These are phyloP conservation scores for Phytophthora hybrid DNA, from an alignment of 352 stramenopile species.

Conservation along the genomic window DNA sequence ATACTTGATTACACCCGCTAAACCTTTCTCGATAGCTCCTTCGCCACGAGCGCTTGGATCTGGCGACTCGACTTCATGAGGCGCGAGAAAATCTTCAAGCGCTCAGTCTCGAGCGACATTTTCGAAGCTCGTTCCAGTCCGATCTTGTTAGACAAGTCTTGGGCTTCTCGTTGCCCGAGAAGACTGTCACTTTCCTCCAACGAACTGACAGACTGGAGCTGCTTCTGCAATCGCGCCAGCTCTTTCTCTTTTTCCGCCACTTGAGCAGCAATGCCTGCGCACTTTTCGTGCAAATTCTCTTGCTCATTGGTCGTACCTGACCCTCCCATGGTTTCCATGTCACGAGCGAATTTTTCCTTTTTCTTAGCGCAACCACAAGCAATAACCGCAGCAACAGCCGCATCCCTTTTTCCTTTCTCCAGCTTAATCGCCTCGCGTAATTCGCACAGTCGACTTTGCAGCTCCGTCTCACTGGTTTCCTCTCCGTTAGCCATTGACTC, in stretches of 20 bases:
- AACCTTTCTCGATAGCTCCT: conserved; percentile 4
- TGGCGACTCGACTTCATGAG: conserved; percentile 40
- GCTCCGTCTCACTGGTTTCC: conserved; percentile 21
- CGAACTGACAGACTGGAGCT: conserved; percentile 23
- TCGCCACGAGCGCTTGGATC: conserved; percentile 23
- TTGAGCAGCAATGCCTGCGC: conserved; percentile 27
- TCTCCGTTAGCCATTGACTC: conserved; percentile 26
- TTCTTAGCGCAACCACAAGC: conserved; percentile 3
- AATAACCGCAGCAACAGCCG: conserved; percentile 48
- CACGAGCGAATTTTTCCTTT: background rate
- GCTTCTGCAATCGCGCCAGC: conserved; percentile 22
- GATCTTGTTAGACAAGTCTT: conserved; percentile 32
- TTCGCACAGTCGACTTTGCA: conserved; percentile 36
- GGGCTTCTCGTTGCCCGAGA: conserved; percentile 14
- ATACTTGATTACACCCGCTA: background rate
- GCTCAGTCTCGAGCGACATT: conserved; percentile 26
- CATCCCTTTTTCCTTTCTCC: conserved; percentile 35
- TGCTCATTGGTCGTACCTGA: background rate
- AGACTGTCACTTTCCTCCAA: conserved; percentile 10
- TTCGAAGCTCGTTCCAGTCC: conserved; percentile 28
- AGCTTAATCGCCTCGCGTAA: conserved; percentile 39
- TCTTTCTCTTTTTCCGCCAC: conserved; percentile 30
- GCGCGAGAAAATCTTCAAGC: conserved; percentile 34
- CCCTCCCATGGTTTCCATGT: conserved; percentile 5
- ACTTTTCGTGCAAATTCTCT: conserved; percentile 27